These are phyloP conservation scores for Daldinia concentrica DNA, from an alignment of 495 filamentous ascomycete genomes.

Conservation along the genomic window DNA sequence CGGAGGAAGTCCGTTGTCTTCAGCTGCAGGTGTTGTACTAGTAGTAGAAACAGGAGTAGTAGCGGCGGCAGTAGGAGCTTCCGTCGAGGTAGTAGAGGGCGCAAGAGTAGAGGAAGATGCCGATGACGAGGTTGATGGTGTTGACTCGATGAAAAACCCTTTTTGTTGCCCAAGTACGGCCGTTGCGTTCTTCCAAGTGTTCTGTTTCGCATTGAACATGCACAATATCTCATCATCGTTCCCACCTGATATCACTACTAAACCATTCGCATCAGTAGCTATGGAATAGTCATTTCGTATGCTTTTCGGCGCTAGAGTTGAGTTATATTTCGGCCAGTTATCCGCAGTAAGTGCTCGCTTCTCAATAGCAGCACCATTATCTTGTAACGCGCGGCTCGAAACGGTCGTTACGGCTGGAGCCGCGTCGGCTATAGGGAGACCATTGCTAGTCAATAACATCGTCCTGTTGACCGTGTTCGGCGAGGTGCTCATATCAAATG, in stretches of 20 bases:
- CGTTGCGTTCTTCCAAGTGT: slow-evolving; percentile 83
- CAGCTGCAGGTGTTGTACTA: slow-evolving; percentile 48
- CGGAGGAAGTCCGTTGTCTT: slow-evolving; percentile 54
- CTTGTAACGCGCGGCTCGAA: background rate
- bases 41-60: slow-evolving; percentile 44
- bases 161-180: slow-evolving; percentile 64
- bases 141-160: slow-evolving; percentile 45
- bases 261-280: slow-evolving; percentile 60
- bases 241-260: slow-evolving; percentile 83
- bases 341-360: slow-evolving; percentile 56
- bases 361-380: slow-evolving; percentile 15
- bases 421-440: slow-evolving; percentile 55
- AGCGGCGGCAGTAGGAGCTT: background rate
- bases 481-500: slow-evolving; percentile 76
- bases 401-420: slow-evolving; percentile 44
- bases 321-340: slow-evolving; percentile 84
- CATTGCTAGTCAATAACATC: slow-evolving; percentile 60
- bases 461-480: slow-evolving; percentile 81
- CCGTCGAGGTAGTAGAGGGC: background rate
- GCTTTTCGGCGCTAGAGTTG: slow-evolving; percentile 69
- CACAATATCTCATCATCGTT: slow-evolving; percentile 69
- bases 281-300: slow-evolving; percentile 60
- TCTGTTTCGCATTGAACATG: slow-evolving; percentile 82
- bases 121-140: slow-evolving; percentile 55
- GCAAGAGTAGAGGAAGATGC: slow-evolving; percentile 44